Percentiles rank a stretch among this genome's conserved stretches.
phyloP scores from a whole-genome alignment of 148 eudicot species.

The Nepenthes mirabilis region DNA sequence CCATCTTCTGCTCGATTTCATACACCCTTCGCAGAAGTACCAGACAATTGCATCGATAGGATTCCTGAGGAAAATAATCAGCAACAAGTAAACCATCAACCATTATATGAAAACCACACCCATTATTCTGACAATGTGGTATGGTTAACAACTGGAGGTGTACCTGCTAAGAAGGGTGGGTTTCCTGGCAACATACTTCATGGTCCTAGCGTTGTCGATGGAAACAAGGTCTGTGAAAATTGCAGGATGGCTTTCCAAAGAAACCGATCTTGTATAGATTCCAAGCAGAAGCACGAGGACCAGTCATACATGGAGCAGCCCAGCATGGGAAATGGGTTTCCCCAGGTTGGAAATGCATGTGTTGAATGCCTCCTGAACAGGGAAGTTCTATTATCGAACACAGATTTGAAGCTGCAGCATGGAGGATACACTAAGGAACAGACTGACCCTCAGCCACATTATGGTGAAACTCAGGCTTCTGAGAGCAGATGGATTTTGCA shows the following conservation, averaged over 20 bases:
- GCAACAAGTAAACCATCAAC: conserved; percentile 27
- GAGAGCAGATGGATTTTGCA: conserved; percentile 49
- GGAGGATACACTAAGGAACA: conserved; percentile 36
- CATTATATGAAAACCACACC: conserved; percentile 33
- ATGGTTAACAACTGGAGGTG: conserved; percentile 43
- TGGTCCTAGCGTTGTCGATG: conserved; percentile 36
- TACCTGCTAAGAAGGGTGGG: conserved; percentile 53
- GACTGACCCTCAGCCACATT: conserved; percentile 29
- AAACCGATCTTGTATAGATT: conserved; percentile 42
- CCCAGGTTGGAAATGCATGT: conserved; percentile 32
- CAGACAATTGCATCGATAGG: conserved; percentile 22
- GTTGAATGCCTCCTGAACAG: conserved; percentile 51
- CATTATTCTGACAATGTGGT: conserved; percentile 49
- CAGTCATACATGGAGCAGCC: conserved; percentile 41
- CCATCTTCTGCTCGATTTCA: conserved; percentile 48
- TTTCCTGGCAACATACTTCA: conserved; percentile 76
- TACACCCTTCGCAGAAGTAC: neutral
- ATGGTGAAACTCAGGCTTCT: conserved; percentile 30
- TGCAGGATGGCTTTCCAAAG: conserved; percentile 51
- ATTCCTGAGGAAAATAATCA: conserved; percentile 40
- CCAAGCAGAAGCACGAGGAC: conserved; percentile 50
- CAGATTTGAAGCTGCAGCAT: conserved; percentile 44
- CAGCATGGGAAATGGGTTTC: conserved; percentile 36
- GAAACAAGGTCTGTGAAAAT: conserved; percentile 48
- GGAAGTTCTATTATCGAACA: conserved; percentile 37